Evolutionary conservation across 2,329 filamentous ascomycete genomes (phyloP).

Genomic region (Leptodontidium sp.): DNA sequence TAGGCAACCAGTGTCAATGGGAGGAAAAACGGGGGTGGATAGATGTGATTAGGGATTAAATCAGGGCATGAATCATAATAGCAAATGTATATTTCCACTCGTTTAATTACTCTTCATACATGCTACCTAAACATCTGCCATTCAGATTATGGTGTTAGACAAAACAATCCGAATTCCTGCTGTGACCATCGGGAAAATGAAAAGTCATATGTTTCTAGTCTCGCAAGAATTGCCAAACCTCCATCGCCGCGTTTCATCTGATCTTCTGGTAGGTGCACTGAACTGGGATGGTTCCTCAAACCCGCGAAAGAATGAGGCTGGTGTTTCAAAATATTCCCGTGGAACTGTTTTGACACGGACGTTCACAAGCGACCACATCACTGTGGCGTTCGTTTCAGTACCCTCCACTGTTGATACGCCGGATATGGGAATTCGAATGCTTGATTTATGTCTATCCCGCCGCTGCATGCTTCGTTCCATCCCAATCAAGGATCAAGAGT

Average conservation of each 20-base stretch:
- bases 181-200: neutral
- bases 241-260: neutral
- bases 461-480: neutral
- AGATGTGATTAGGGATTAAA: neutral
- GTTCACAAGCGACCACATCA: neutral
- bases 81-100: slow-evolving; percentile 15
- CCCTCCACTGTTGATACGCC: neutral
- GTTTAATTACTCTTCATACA: neutral
- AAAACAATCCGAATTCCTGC: neutral
- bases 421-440: neutral
- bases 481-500: neutral
- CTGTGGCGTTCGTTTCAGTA: slow-evolving; percentile 9
- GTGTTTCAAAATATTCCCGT: neutral
- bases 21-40: neutral
- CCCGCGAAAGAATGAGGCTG: neutral
- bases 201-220: neutral
- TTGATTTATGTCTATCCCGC: neutral
- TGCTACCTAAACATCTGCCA: neutral
- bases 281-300: neutral
- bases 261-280: neutral
- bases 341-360: neutral
- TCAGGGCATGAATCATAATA: slow-evolving; percentile 7
- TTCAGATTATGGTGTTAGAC: neutral
- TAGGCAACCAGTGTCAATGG: neutral
- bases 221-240: neutral